Evolutionary conservation across 1,284 basidiomycete genomes (phyloP).

Genomic region (Pyrrhoderma lamaoense): DNA sequence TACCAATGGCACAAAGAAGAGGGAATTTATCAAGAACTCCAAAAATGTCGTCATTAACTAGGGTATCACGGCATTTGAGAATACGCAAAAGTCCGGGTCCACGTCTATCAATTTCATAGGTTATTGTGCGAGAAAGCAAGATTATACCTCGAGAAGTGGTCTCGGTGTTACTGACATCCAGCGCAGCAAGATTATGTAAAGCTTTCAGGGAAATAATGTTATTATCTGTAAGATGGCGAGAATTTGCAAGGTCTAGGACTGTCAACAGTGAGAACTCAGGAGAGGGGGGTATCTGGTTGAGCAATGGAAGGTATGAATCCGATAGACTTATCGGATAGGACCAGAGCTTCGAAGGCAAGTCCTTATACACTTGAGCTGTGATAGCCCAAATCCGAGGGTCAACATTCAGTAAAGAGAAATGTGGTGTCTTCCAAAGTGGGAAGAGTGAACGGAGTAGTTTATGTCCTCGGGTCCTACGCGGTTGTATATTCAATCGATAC

Average conservation of each 20-base stretch:
- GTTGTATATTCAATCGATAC: constrained; percentile 17
- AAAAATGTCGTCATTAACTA: constrained; percentile 37
- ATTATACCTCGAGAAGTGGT: constrained; percentile 47
- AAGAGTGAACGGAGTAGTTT: constrained; percentile 16
- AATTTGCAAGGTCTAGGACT: constrained; percentile 47
- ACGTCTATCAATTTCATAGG: constrained; percentile 24
- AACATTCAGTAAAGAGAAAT: constrained; percentile 28
- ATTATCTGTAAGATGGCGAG: constrained; percentile 46
- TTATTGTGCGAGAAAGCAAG: constrained; percentile 33
- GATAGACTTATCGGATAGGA: constrained; percentile 43
- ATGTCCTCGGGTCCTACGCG: too few relatives aligned
- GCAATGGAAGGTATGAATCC: constrained; percentile 44
- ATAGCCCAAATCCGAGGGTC: constrained; percentile 58
- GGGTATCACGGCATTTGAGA: constrained; percentile 37
- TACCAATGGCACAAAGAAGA: constrained; percentile 51
- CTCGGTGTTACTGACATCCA: constrained; percentile 51
- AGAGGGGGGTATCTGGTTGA: constrained; percentile 50
- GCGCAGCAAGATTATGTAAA: constrained; percentile 46
- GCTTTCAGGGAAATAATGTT: constrained; percentile 41
- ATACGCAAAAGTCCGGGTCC: constrained; percentile 56
- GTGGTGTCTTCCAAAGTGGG: constrained; percentile 21
- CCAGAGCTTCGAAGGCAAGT: constrained; percentile 39
- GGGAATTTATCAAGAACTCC: constrained; percentile 38
- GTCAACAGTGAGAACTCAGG: constrained; percentile 54
- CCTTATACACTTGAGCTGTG: constrained; percentile 48